These are phyloP conservation scores for Rhodotorula sp. DNA, from an alignment of 1,284 basidiomycete species.

Conservation along the genomic window DNA sequence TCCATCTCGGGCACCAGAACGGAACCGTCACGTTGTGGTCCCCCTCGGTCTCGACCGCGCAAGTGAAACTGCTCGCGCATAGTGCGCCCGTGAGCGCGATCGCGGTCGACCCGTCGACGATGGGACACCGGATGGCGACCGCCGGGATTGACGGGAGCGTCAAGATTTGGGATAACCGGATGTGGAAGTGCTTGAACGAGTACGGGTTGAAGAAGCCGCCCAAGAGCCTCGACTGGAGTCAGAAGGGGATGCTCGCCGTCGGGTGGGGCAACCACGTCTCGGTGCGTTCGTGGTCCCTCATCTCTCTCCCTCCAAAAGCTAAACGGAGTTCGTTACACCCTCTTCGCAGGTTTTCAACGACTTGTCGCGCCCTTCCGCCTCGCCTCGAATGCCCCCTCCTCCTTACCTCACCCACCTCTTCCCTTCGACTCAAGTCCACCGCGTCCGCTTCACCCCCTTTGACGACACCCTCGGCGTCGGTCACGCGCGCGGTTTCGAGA, in stretches of 20 bases:
- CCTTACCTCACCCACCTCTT: slow-evolving; percentile 82
- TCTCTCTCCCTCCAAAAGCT: too few relatives aligned
- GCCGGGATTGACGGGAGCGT: slow-evolving; percentile 82
- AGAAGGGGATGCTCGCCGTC: slow-evolving; percentile 77
- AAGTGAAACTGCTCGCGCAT: slow-evolving; percentile 87
- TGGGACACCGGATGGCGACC: slow-evolving; percentile 87
- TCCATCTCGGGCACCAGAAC: slow-evolving; percentile 90
- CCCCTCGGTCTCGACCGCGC: slow-evolving; percentile 85
- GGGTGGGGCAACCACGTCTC: slow-evolving; percentile 77
- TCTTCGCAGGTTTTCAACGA: slow-evolving; percentile 42
- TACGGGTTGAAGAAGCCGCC: slow-evolving; percentile 47
- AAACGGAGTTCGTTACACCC: too few relatives aligned
- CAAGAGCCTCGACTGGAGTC: slow-evolving; percentile 53
- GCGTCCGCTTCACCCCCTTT: slow-evolving; percentile 81
- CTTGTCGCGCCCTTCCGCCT: slow-evolving; percentile 35
- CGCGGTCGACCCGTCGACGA: slow-evolving; percentile 72
- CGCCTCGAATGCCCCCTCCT: slow-evolving; percentile 60
- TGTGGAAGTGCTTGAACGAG: slow-evolving; percentile 64
- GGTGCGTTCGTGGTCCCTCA: slow-evolving; percentile 53
- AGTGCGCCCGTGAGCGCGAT: slow-evolving; percentile 80
- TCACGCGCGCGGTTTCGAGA: slow-evolving; percentile 70
- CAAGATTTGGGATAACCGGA: slow-evolving; percentile 93
- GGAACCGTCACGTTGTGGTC: slow-evolving; percentile 92
- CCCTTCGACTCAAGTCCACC: slow-evolving; percentile 64
- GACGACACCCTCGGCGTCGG: slow-evolving; percentile 83